phyloP scores from a whole-genome alignment of 192 early-diverging fungal species.

The Backusella luteola region DNA sequence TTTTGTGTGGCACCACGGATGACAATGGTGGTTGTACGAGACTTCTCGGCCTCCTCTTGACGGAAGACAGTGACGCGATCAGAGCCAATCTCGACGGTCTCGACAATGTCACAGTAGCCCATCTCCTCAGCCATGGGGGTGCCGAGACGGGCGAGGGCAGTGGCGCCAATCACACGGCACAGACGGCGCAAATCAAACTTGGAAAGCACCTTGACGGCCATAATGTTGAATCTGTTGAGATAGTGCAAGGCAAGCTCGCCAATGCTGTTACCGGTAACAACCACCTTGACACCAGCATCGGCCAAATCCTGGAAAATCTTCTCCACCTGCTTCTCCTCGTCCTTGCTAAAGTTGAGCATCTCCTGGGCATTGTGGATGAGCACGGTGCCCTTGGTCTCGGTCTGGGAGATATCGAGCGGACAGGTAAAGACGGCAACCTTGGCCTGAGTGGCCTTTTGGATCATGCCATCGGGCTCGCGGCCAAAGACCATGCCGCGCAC shows the following conservation, averaged over 20 bases:
- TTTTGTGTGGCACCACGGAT: constrained; percentile 96
- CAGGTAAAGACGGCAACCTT: constrained; percentile 96
- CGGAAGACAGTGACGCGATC: constrained; percentile 98
- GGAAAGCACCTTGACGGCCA: constrained; percentile 87
- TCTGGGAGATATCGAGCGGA: constrained; percentile 88
- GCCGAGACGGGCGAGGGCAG: constrained; percentile 88
- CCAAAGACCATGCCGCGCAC: constrained; percentile 98
- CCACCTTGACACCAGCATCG: constrained; percentile 88
- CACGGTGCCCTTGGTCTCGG: constrained; percentile 99
- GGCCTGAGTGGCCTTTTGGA: constrained; percentile 72
- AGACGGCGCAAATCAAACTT: constrained; percentile 97
- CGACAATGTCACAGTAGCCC: constrained; percentile 96
- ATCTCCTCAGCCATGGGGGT: constrained; percentile 95
- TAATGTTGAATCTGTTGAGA: constrained; percentile 86
- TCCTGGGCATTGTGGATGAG: constrained; percentile 94
- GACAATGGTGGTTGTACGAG: constrained; percentile 92
- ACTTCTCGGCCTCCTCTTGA: constrained; percentile 79
- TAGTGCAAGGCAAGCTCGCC: constrained; percentile 96
- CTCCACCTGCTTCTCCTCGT: constrained; percentile 92
- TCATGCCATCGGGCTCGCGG: constrained; percentile 80
- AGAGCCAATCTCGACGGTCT: constrained; percentile 94
- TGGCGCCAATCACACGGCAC: constrained; percentile 91
- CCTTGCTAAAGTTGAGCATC: constrained; percentile 96
- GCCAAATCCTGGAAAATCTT: constrained; percentile 83
- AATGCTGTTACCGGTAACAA: constrained; percentile 84